Percentiles rank a stretch among this genome's conserved stretches.
Evolutionary conservation across 441 rosid genomes (phyloP).

Genomic region (Brassica balearica): DNA sequence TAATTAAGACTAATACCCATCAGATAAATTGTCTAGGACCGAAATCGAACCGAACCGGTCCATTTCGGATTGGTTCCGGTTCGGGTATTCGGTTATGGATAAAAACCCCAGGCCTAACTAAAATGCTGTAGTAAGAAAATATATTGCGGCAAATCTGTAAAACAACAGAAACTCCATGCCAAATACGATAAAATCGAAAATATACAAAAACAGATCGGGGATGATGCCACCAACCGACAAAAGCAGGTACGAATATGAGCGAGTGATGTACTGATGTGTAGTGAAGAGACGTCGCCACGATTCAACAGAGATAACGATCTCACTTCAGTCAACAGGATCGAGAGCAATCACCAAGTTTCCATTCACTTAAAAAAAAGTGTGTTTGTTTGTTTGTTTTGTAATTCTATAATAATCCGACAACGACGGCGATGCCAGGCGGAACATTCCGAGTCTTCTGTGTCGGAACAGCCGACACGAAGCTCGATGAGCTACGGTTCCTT

Average conservation of each 20-base stretch:
- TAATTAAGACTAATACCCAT: too few relatives aligned
- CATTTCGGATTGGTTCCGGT: too few relatives aligned
- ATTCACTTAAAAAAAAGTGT: not conserved
- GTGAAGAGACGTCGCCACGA: not conserved
- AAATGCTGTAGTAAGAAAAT: too few relatives aligned
- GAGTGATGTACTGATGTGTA: not conserved
- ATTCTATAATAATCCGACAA: not conserved
- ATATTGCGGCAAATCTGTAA: not conserved
- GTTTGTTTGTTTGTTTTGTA: not conserved
- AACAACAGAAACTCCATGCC: not conserved
- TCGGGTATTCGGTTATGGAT: too few relatives aligned
- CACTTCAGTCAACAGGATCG: not conserved
- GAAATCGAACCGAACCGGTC: too few relatives aligned
- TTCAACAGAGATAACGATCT: not conserved
- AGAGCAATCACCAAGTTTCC: conserved; percentile 2
- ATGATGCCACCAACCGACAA: conserved; percentile 12
- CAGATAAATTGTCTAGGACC: too few relatives aligned
- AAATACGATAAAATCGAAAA: not conserved
- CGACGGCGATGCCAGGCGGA: conserved; percentile 40
- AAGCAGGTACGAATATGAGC: not conserved
- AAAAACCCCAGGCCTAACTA: too few relatives aligned
- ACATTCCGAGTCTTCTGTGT: conserved; percentile 64
- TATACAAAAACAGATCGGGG: not conserved
- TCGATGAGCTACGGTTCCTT: conserved; percentile 77
- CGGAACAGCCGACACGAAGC: conserved; percentile 87